Percentiles rank a stretch among this genome's conserved stretches.
Conservation (phyloP, 495 filamentous ascomycete genomes). For the Penicillium canescens region DNA sequence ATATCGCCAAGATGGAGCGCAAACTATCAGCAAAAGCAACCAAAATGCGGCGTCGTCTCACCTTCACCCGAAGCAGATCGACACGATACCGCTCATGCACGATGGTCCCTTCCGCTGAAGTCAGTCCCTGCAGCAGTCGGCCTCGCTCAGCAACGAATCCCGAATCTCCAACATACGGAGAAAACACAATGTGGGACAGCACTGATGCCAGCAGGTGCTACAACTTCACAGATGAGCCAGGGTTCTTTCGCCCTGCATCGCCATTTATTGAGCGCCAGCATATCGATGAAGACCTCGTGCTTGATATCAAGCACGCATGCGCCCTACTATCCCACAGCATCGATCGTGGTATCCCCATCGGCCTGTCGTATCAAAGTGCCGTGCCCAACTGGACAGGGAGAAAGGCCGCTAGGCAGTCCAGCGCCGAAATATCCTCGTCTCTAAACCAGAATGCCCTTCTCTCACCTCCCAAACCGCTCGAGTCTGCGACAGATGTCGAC, state of each 20-base stretch:
- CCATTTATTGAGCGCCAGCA: conserved; percentile 21
- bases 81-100: conserved; percentile 14
- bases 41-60: conserved; percentile 25
- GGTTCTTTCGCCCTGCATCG: conserved; percentile 22
- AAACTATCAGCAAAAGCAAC: conserved; percentile 25
- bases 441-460: neutral
- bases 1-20: conserved; percentile 21
- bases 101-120: conserved; percentile 1
- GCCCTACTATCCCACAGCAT: conserved; percentile 24
- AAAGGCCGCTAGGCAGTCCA: neutral
- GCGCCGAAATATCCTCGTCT: neutral
- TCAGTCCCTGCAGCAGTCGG: conserved; percentile 12
- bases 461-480: neutral
- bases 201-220: conserved; percentile 8
- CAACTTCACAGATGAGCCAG: conserved; percentile 24
- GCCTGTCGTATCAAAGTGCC: conserved; percentile 8
- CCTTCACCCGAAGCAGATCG: conserved; percentile 13
- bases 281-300: conserved; percentile 21
- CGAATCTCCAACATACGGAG: conserved; percentile 10
- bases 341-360: conserved; percentile 25
- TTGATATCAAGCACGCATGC: conserved; percentile 26
- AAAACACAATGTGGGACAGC: conserved; percentile 8
- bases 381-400: neutral
- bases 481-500: neutral
- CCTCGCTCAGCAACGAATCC: conserved; percentile 24